Evolutionary conservation across 805 yeast genomes (phyloP).

Genomic region (Candida dajiaensis): DNA sequence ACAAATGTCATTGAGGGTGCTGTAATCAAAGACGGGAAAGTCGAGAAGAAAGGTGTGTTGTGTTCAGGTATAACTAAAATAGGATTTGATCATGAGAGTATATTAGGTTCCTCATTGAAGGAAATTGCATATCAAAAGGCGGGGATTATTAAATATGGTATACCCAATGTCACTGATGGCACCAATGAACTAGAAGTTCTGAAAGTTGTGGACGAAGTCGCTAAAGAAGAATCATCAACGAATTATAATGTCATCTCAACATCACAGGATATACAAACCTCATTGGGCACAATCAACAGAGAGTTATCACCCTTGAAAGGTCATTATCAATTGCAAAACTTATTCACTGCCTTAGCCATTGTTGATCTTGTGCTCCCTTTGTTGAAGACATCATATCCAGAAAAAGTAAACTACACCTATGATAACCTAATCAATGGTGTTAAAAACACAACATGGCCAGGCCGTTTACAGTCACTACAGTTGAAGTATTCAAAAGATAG

Average conservation of each 20-base stretch:
- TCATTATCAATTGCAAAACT: constrained; percentile 62
- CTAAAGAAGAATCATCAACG: constrained; percentile 27
- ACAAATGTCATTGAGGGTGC: constrained; percentile 60
- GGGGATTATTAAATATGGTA: constrained; percentile 65
- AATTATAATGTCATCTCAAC: constrained; percentile 16
- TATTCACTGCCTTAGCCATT: constrained; percentile 60
- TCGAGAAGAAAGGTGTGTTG: constrained; percentile 34
- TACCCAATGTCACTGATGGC: constrained; percentile 65
- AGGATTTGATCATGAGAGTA: constrained; percentile 76
- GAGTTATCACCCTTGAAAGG: constrained; percentile 57
- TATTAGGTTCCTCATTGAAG: constrained; percentile 60
- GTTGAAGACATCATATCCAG: constrained; percentile 21
- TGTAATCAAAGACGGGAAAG: constrained; percentile 2
- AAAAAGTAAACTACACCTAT: constrained; percentile 25
- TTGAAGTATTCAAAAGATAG: constrained; percentile 22
- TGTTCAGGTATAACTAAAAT: constrained; percentile 78
- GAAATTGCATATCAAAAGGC: constrained; percentile 79
- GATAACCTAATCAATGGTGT: constrained; percentile 47
- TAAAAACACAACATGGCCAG: constrained; percentile 68
- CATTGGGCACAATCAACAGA: constrained; percentile 27
- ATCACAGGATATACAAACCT: constrained; percentile 21
- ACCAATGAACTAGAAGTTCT: constrained; percentile 51
- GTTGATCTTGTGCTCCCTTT: constrained; percentile 31
- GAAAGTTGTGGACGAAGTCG: constrained; percentile 34
- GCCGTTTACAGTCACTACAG: constrained; percentile 59